Evolutionary conservation across 129 eudicot genomes (phyloP).

Genomic region (Deinandra increscens): DNA sequence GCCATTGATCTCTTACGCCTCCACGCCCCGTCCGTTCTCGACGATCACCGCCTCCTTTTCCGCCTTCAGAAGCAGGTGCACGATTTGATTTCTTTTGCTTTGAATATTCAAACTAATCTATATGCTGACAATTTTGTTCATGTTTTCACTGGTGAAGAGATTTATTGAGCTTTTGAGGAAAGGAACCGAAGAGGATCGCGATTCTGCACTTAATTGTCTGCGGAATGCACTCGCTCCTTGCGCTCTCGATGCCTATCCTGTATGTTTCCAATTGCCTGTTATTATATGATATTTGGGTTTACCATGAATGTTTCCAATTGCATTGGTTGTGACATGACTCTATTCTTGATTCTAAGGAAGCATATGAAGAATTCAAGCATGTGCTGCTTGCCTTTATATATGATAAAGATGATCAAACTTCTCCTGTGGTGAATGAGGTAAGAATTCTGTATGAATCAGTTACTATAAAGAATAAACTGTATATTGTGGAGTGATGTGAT

Average conservation of each 20-base stretch:
- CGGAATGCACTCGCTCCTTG: constrained; percentile 90
- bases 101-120: too few relatives aligned
- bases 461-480: background rate
- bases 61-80: constrained; percentile 86
- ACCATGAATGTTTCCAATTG: background rate
- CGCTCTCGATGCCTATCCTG: constrained; percentile 96
- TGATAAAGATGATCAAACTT: constrained; percentile 78
- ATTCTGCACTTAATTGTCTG: constrained; percentile 70
- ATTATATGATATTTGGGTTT: background rate
- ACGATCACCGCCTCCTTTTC: constrained; percentile 90
- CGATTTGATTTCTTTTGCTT: background rate
- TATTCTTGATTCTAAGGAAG: constrained; percentile 74
- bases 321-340: constrained; percentile 41
- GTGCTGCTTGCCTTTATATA: constrained; percentile 80
- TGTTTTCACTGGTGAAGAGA: constrained; percentile 44
- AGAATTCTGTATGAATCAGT: background rate
- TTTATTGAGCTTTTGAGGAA: constrained; percentile 93
- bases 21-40: constrained; percentile 68
- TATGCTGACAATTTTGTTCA: background rate
- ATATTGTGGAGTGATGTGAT: constrained; percentile 5
- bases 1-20: constrained; percentile 65
- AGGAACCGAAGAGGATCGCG: constrained; percentile 73
- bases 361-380: constrained; percentile 99
- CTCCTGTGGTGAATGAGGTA: constrained; percentile 98
- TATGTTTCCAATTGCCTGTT: constrained; percentile 19